Base-by-base conservation (phyloP, 2,329 filamentous ascomycete species). In the Ascochyta clinopodiicola region DNA sequence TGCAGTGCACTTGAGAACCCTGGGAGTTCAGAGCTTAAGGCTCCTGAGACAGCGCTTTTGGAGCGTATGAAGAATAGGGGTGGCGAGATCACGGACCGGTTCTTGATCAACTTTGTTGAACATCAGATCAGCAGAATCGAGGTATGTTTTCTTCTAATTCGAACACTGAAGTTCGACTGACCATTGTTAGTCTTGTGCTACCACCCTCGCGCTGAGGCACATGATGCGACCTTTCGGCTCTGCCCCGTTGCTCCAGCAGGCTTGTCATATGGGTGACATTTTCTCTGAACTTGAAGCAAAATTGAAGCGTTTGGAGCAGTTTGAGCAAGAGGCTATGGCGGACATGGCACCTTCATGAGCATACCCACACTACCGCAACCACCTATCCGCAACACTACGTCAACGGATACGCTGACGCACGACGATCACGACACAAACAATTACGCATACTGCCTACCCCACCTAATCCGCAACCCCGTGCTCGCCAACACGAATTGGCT, bases 41-140 rank as follows among this genome's bases (percentile, higher is more conserved):
- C 90, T 51, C 92, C 93, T 0, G 92, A 96, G 77, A 91, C 90
- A 32, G 89, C 91, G 63, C 78, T 98, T 51, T 79, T 97, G 62
- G 92, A 96, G 70, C 80, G 84, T 61, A 86, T 89, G 78, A 88
- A 86, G 74, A 81, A 82, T 54, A 79, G 88, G 37, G 91, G 90
- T 45, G 92, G 91, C 10, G 92, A 97, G 72, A 86, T 97, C 49
- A 92, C 93, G 25, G 95, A 98, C 80, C 83, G 86, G 48, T 94
- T 96, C 76, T 80, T 98, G 76, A 78, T 96, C 51, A 92, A 91
- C 69, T 92, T 99, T 69, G 84, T 98, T 75, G 93, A 96, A 73
- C 93, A 98, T 73, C 92, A 97, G 82, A 90, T 99, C 65, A 93
- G 90, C 73, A 87, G 95, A 69, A 96, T 99, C 73, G 95, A 99